Conservation (phyloP, 2,329 filamentous ascomycete genomes). For the Orbilia quercus region DNA sequence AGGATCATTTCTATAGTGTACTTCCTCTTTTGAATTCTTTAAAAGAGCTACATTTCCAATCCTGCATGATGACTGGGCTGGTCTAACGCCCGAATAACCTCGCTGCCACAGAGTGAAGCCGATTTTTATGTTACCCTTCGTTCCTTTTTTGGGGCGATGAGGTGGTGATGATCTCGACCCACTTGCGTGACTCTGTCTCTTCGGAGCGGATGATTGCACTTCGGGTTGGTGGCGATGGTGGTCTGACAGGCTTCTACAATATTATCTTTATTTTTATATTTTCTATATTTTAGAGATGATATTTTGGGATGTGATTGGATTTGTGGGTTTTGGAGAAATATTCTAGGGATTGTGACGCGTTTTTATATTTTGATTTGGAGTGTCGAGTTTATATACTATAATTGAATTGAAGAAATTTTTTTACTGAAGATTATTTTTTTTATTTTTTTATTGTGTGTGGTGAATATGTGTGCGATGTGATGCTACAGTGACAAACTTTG, state of each 20-base stretch:
- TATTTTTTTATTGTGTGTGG: too few relatives aligned
- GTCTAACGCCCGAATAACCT: constrained; percentile 52
- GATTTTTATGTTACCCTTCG: constrained; percentile 55
- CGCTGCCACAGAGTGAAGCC: constrained; percentile 57
- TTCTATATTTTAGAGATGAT: background rate
- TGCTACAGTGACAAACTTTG: too few relatives aligned
- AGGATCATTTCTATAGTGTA: constrained; percentile 58
- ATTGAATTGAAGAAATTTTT: background rate
- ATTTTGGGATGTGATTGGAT: constrained; percentile 34
- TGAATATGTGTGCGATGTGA: too few relatives aligned
- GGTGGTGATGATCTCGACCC: constrained; percentile 57
- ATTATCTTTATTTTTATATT: constrained; percentile 17
- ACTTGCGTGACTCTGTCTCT: constrained; percentile 52
- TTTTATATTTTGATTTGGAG: constrained; percentile 13
- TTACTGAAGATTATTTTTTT: too few relatives aligned
- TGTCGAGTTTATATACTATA: background rate
- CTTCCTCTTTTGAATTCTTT: constrained; percentile 57
- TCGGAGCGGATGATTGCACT: constrained; percentile 47
- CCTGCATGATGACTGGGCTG: constrained; percentile 56
- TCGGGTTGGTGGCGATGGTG: constrained; percentile 56
- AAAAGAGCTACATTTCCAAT: constrained; percentile 57
- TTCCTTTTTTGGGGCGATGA: constrained; percentile 23
- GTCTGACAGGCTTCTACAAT: constrained; percentile 54
- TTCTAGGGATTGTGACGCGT: constrained; percentile 21
- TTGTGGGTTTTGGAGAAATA: constrained; percentile 26